Conservation (phyloP, 2,329 filamentous ascomycete genomes). For the Exophiala alcalophila region DNA sequence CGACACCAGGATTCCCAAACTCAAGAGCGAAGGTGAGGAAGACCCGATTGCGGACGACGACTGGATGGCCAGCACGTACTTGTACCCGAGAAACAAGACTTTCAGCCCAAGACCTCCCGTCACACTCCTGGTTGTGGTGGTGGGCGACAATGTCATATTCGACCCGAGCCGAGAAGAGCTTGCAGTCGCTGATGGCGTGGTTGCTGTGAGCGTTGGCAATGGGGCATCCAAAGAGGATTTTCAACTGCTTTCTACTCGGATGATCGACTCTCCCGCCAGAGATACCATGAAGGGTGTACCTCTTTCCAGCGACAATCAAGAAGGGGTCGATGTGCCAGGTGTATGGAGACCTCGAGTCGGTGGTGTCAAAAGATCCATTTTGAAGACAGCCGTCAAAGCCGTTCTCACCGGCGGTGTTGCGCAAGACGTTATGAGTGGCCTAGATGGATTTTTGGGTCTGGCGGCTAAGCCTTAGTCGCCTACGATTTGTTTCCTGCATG, state of each 20-base stretch:
- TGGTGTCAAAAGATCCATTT: constrained; percentile 70
- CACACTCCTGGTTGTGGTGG: constrained; percentile 83
- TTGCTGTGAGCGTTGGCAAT: constrained; percentile 74
- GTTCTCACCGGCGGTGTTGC: constrained; percentile 76
- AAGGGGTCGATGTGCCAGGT: constrained; percentile 58
- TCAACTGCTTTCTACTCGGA: constrained; percentile 65
- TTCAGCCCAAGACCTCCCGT: constrained; percentile 62
- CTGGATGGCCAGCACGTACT: constrained; percentile 76
- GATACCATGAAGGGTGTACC: constrained; percentile 69
- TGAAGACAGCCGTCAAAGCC: constrained; percentile 72
- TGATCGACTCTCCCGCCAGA: constrained; percentile 70
- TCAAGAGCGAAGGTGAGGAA: constrained; percentile 88
- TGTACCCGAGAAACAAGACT: constrained; percentile 61
- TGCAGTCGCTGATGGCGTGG: constrained; percentile 82
- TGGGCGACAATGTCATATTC: constrained; percentile 87
- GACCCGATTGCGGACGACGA: constrained; percentile 98
- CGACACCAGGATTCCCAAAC: constrained; percentile 74
- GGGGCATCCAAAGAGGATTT: constrained; percentile 37
- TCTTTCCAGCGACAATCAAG: constrained; percentile 43
- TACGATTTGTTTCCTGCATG: too few relatives aligned
- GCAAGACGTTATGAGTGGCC: constrained; percentile 77
- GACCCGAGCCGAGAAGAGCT: constrained; percentile 90
- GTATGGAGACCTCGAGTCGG: constrained; percentile 86
- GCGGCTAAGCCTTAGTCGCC: constrained; percentile 6
- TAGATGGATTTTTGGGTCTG: constrained; percentile 60